Base-by-base conservation (phyloP, 768 basidiomycete species). In the Fomitopsis serialis region DNA sequence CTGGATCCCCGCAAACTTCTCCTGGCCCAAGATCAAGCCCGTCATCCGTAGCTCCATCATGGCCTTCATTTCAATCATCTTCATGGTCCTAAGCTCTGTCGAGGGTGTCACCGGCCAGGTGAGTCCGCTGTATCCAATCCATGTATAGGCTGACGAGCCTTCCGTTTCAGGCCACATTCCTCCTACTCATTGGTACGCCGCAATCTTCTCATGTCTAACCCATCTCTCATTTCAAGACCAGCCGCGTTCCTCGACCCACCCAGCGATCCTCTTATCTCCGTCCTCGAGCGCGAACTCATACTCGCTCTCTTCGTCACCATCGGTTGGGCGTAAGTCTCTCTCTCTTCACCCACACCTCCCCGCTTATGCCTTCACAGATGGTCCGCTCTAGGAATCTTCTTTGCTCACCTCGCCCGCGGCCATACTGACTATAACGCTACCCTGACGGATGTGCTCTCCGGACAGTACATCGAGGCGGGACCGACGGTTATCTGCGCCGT, bases 241-340 rank as follows among this genome's bases (percentile, higher is more conserved):
- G 87, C 79, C 2, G 70, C 81, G 0, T 79, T 89, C 56, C 58
- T 90, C 2, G 84, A 84, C 3, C 84, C 88, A 1, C 86, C 88
- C 0, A 70, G 62, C 21, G 86, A 86, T 50, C 83, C 85, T 1
- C 87, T 89, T 59, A 69, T 85, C 19, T 72, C n/a, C n/a, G n/a
- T n/a, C n/a, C n/a, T n/a, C n/a, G n/a, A n/a, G n/a, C n/a, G n/a
- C n/a, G n/a, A n/a, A 61, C 44, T 78, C 10, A 70, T 78, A 5
- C 78, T 84, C 34, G 54, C 87, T 5, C n/a, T 72, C 0, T 80
- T 83, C 44, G 76, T 76, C 0, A 57, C 70, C 1, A n/a, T 72
- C 10, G 72, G 74, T 22, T 89, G 84, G 85, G 85, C 78, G 85
- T 85, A 57, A 64, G 5, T 32, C 27, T 10, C 34, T 15, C 34